A percentile compares a stretch with the other conserved stretches of the same genome.
phyloP scores from a whole-genome alignment of 2,329 filamentous ascomycete genomes.

The Xylariaceae sp. region DNA sequence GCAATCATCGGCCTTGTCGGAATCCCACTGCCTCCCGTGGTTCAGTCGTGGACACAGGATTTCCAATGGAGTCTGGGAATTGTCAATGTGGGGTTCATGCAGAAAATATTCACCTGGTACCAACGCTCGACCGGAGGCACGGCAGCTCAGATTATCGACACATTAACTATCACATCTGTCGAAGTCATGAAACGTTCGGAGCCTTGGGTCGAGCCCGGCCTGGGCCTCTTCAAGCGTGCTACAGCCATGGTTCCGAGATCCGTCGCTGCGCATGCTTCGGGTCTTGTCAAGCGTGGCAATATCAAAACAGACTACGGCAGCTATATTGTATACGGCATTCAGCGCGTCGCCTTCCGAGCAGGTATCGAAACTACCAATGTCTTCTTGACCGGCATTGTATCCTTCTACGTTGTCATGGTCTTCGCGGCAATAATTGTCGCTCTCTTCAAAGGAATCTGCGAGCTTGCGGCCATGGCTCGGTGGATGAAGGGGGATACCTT shows the following conservation, averaged over 20 bases:
- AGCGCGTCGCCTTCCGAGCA: slow-evolving; percentile 81
- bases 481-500: slow-evolving; percentile 84
- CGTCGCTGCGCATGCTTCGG: slow-evolving; percentile 28
- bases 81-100: slow-evolving; percentile 80
- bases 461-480: slow-evolving; percentile 66
- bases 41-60: slow-evolving; percentile 90
- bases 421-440: slow-evolving; percentile 67
- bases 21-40: slow-evolving; percentile 78
- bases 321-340: slow-evolving; percentile 70
- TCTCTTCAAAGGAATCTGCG: slow-evolving; percentile 75
- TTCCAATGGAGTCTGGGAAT: slow-evolving; percentile 99
- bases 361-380: slow-evolving; percentile 86
- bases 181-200: slow-evolving; percentile 64
- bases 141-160: slow-evolving; percentile 71
- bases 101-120: slow-evolving; percentile 90
- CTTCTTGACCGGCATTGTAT: slow-evolving; percentile 84
- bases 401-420: slow-evolving; percentile 80
- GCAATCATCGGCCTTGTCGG: slow-evolving; percentile 83
- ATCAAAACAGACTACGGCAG: slow-evolving; percentile 49
- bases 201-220: slow-evolving; percentile 29
- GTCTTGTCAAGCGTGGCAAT: slow-evolving; percentile 49
- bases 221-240: slow-evolving; percentile 50
- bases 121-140: slow-evolving; percentile 87
- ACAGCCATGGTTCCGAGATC: slow-evolving; percentile 45
- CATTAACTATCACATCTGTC: slow-evolving; percentile 70